Base-by-base conservation (phyloP, 441 rosid species). In the Aleurites moluccanus region DNA sequence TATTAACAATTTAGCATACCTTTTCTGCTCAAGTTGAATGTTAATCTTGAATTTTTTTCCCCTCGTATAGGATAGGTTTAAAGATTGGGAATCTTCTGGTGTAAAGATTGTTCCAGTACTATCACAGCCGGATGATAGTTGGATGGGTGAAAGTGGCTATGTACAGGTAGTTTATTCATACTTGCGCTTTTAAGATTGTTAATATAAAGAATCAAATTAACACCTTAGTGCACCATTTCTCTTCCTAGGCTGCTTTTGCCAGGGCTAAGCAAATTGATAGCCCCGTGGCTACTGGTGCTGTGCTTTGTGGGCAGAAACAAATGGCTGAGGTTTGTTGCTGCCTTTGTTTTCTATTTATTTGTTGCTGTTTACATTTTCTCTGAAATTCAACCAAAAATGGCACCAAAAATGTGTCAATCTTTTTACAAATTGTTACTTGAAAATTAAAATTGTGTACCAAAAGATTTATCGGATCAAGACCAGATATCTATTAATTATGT, bases 241-340 rank as follows among this genome's bases (percentile, higher is more conserved):
- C 71, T 74, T 63, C 4, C 71, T 88, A 96, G 98, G 93, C 93
- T 80, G 99, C 97, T 78, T 96, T 96, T 75, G 79, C 89, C 61
- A 88, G 89, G 81, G 90, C 90, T 71, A 91, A 88, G 79, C 81
- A 86, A 72, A 80, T 86, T 73, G 78, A 67, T 69, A 81, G 75
- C 69, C 92, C 97, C 3, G 18, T 62, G 35, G 90, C 89, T 73
- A 88, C 94, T 0, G 97, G 93, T 62, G 98, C 79, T 5, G 88
- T 96, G 68, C 90, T 96, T 27, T 96, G 99, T 70, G 98, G 99
- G 72, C 98, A 91, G 86, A 92, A 79, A 85, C 97, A 92, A 90
- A 96, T 96, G 99, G 79, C 91, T 14, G 98, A 96, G 97, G 99
- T 93, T 76, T 76, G 83, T 76, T 73, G 9, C 23, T 61, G 27